Conservation (phyloP, 2,329 filamentous ascomycete species). For the Diaporthe helianthi region DNA sequence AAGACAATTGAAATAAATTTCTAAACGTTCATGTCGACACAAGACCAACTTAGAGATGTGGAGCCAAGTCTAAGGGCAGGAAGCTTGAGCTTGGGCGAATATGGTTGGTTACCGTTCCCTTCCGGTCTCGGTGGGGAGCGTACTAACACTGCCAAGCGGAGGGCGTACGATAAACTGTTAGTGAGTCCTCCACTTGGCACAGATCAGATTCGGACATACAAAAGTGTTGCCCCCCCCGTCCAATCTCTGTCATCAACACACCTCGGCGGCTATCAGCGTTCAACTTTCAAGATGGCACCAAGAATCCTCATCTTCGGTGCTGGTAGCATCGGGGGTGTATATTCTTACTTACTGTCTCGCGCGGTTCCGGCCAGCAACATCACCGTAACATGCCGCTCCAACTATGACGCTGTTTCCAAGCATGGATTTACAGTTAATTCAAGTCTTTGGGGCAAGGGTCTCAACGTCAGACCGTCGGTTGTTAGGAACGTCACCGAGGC, state of each 20-base stretch:
- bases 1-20: too few relatives aligned
- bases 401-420: conserved; percentile 40
- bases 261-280: background rate
- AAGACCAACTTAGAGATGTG: background rate
- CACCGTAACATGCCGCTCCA: conserved; percentile 43
- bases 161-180: background rate
- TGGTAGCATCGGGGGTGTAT: conserved; percentile 44
- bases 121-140: background rate
- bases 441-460: conserved; percentile 41
- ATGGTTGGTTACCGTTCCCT: background rate
- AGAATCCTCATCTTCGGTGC: conserved; percentile 42
- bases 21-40: background rate
- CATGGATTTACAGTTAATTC: conserved; percentile 44
- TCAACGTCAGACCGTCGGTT: conserved; percentile 40
- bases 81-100: background rate
- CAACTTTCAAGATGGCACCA: conserved; percentile 3
- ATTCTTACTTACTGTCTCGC: conserved; percentile 40
- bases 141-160: background rate
- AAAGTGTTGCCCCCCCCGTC: background rate
- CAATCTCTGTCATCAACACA: background rate
- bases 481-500: conserved; percentile 42
- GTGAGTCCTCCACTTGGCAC: background rate
- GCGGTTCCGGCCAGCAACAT: conserved; percentile 39
- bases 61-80: background rate
- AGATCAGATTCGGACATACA: background rate